A percentile compares a stretch with the other conserved stretches of the same genome.
Evolutionary conservation across 225 moss, liverwort and hornwort species (phyloP).

Genomic region (Marchantia polymorpha): DNA sequence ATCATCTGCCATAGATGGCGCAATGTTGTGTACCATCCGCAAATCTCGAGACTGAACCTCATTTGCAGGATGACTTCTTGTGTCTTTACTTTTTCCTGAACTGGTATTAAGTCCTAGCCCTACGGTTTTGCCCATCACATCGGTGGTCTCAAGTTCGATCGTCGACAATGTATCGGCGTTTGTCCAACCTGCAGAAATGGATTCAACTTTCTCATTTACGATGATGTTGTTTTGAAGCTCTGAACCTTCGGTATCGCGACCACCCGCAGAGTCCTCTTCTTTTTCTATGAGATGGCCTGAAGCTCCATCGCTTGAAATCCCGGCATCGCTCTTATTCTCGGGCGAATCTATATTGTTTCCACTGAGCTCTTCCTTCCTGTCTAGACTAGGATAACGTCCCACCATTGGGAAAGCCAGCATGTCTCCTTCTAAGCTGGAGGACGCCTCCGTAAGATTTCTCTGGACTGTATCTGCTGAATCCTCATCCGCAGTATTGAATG

Average conservation of each 20-base stretch:
- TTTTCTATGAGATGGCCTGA: not conserved
- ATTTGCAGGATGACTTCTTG: slow-evolving; percentile 3
- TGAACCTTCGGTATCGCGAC: slow-evolving; percentile 10
- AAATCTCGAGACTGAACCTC: not conserved
- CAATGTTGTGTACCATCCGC: not conserved
- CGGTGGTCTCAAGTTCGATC: slow-evolving; percentile 7
- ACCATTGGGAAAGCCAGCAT: not conserved
- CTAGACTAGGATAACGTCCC: not conserved
- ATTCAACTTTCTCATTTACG: slow-evolving; percentile 4
- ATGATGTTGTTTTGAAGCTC: not conserved
- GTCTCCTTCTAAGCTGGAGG: slow-evolving; percentile 2
- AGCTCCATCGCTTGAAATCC: not conserved
- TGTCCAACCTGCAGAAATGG: not conserved
- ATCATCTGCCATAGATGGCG: not conserved
- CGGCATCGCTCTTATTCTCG: slow-evolving; percentile 6
- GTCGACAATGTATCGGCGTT: not conserved
- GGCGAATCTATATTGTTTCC: slow-evolving; percentile 13
- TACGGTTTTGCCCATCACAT: slow-evolving; percentile 31
- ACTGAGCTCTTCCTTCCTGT: not conserved
- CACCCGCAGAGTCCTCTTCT: not conserved
- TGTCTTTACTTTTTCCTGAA: slow-evolving; percentile 25
- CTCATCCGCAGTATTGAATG: not conserved
- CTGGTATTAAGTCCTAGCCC: slow-evolving; percentile 17
- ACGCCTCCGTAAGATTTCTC: too few species aligned
- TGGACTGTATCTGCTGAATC: not conserved